phyloP scores from a whole-genome alignment of 495 filamentous ascomycete species.

The Aspergillus campestris region DNA sequence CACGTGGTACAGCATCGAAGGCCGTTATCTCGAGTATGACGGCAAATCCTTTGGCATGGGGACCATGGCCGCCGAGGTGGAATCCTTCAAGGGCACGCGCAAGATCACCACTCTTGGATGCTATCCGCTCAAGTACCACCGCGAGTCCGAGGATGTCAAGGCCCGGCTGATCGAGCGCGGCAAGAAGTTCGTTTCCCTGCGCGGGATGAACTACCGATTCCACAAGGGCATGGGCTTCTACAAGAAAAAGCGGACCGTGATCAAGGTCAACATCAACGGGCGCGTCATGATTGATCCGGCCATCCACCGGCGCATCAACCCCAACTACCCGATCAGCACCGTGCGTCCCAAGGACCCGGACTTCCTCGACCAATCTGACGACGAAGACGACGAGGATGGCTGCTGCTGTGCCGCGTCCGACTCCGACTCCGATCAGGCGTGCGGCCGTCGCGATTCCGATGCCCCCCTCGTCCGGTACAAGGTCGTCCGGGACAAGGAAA shows the following conservation, averaged over 20 bases:
- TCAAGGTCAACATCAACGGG: conserved; percentile 85
- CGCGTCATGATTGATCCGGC: conserved; percentile 88
- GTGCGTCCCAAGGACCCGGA: conserved; percentile 73
- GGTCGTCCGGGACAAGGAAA: conserved; percentile 55
- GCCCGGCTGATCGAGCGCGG: conserved; percentile 72
- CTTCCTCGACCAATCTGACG: conserved; percentile 48
- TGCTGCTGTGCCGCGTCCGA: conserved; percentile 42
- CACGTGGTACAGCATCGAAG: conserved; percentile 74
- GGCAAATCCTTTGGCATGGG: conserved; percentile 67
- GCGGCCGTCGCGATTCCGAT: conserved; percentile 39
- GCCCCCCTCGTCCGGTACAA: conserved; percentile 56
- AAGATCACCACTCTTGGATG: conserved; percentile 72
- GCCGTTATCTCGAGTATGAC: conserved; percentile 77
- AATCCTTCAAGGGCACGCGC: conserved; percentile 71
- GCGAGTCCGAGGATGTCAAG: conserved; percentile 57
- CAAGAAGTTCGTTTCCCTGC: conserved; percentile 70
- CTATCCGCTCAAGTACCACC: conserved; percentile 79
- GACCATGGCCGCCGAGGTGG: conserved; percentile 63
- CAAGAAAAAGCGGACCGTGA: conserved; percentile 70
- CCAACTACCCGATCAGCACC: conserved; percentile 76
- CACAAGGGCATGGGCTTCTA: conserved; percentile 74
- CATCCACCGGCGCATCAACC: conserved; percentile 79
- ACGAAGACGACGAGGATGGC: conserved; percentile 31
- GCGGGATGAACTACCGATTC: conserved; percentile 79
- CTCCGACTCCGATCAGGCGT: conserved; percentile 33